Conservation (phyloP, 169 alveolate species). For the Plasmodium billcollinsi region DNA sequence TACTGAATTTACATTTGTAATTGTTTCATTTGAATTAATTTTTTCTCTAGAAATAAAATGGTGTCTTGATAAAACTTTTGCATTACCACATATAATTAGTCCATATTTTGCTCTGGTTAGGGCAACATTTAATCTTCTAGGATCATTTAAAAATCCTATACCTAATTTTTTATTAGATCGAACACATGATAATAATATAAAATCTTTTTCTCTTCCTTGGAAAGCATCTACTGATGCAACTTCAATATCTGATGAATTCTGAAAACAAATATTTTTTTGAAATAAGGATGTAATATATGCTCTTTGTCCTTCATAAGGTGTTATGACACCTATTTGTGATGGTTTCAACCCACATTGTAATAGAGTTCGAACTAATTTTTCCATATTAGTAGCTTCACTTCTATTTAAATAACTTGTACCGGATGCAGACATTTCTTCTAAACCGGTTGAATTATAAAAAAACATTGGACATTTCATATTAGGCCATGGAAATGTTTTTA, state of each 20-base stretch:
- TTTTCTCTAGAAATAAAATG: conserved; percentile 77
- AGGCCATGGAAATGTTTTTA: conserved; percentile 90
- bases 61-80: conserved; percentile 74
- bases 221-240: conserved; percentile 91
- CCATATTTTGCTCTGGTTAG: conserved; percentile 95
- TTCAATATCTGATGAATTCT: conserved; percentile 81
- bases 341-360: conserved; percentile 76
- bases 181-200: conserved; percentile 91
- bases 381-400: conserved; percentile 84
- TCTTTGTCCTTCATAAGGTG: conserved; percentile 97
- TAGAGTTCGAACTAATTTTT: conserved; percentile 80
- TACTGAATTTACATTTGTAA: conserved; percentile 81
- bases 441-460: conserved; percentile 88
- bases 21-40: conserved; percentile 80
- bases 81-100: conserved; percentile 88
- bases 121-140: conserved; percentile 95
- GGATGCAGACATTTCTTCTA: conserved; percentile 86
- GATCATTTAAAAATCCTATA: conserved; percentile 93
- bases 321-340: conserved; percentile 94
- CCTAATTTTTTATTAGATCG: conserved; percentile 88
- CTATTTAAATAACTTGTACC: conserved; percentile 85
- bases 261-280: conserved; percentile 77
- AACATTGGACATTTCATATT: conserved; percentile 87
- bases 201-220: conserved; percentile 95
- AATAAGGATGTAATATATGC: conserved; percentile 88